Percentiles rank a stretch among this genome's conserved stretches.
Conservation (phyloP, 805 yeast genomes). For the Yarrowia osloensis region DNA sequence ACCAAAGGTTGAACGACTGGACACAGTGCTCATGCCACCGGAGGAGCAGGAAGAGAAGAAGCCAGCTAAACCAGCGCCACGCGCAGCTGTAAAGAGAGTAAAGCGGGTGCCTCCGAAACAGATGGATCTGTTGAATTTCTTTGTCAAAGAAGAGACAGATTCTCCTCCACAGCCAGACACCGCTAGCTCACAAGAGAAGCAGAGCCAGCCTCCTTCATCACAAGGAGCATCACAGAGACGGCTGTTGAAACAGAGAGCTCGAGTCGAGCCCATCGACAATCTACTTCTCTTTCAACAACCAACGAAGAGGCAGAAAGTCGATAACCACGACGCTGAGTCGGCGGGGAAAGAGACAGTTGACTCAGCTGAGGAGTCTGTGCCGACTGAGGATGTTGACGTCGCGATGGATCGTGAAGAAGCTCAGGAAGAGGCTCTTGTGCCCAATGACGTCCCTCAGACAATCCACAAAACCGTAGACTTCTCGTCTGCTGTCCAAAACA, state of each 20-base stretch:
- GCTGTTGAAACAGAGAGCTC: neutral
- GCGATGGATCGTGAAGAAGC: neutral
- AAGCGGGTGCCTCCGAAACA: slow-evolving; percentile 4
- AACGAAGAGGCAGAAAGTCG: neutral
- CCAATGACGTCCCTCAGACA: neutral
- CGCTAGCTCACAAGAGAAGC: neutral
- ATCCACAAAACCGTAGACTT: neutral
- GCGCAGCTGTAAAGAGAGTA: neutral
- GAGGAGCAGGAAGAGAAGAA: neutral
- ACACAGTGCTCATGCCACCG: neutral
- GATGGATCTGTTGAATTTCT: slow-evolving; percentile 14
- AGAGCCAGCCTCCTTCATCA: neutral
- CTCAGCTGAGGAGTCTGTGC: neutral
- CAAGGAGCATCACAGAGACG: slow-evolving; percentile 7
- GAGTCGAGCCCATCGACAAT: slow-evolving; percentile 8
- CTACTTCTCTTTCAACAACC: neutral
- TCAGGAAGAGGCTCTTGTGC: neutral
- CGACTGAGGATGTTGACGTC: neutral
- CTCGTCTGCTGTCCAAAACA: neutral
- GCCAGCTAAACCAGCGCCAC: neutral
- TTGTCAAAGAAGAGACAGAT: slow-evolving; percentile 20
- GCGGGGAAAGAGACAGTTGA: neutral
- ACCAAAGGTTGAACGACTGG: slow-evolving; percentile 17
- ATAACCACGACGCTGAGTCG: neutral
- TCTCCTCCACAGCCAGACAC: neutral